Evolutionary conservation across 345 rosid genomes (phyloP).

Genomic region (Euphorbia pulcherrima): DNA sequence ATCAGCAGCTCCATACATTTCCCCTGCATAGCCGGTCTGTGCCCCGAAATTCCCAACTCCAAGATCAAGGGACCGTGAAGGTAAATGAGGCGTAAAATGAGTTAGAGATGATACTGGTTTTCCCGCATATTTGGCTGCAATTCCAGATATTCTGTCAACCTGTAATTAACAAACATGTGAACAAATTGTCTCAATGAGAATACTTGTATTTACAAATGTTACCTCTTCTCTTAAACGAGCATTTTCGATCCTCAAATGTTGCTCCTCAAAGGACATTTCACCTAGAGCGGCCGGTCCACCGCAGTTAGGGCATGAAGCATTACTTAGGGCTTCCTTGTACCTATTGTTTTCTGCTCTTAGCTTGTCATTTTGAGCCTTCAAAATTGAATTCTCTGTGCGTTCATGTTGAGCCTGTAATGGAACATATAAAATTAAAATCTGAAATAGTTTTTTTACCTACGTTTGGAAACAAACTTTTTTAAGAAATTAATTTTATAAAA

Average conservation of each 20-base stretch:
- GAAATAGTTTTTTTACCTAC: no score
- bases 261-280: slow-evolving; percentile 98
- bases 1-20: slow-evolving; percentile 62
- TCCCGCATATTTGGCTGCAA: slow-evolving; percentile 79
- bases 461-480: no score
- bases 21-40: slow-evolving; percentile 63
- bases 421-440: background rate
- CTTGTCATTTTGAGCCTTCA: slow-evolving; percentile 83
- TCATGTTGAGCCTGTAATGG: slow-evolving; percentile 75
- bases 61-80: slow-evolving; percentile 51
- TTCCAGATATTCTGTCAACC: slow-evolving; percentile 79
- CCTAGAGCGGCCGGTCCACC: slow-evolving; percentile 84
- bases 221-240: slow-evolving; percentile 90
- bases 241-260: slow-evolving; percentile 85
- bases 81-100: slow-evolving; percentile 44
- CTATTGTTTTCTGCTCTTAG: slow-evolving; percentile 73
- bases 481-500: no score
- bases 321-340: slow-evolving; percentile 73
- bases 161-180: slow-evolving; percentile 18
- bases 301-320: slow-evolving; percentile 79
- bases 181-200: no score
- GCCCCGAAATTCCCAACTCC: slow-evolving; percentile 49
- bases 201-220: background rate
- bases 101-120: slow-evolving; percentile 58
- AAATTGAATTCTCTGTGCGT: slow-evolving; percentile 66